Percentiles rank a stretch among this genome's conserved stretches.
Evolutionary conservation across 805 yeast species (phyloP).

Genomic region (Monosporozyma aquatica): DNA sequence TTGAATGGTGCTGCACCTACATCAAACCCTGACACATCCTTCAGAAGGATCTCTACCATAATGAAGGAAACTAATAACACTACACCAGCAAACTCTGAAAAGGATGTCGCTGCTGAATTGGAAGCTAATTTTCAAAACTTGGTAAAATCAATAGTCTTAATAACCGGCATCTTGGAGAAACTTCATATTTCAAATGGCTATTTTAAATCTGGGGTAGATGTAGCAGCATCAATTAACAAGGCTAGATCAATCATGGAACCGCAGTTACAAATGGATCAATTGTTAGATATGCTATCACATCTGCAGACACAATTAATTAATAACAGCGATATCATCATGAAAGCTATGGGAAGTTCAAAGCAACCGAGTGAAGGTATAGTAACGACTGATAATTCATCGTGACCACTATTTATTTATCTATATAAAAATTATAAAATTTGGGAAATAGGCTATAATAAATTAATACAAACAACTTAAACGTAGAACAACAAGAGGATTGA

Average conservation of each 20-base stretch:
- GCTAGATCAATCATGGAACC: background rate
- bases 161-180: conserved; percentile 4
- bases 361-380: background rate
- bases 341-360: background rate
- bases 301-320: background rate
- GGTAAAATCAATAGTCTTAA: conserved; percentile 1
- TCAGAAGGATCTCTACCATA: background rate
- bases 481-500: too few species aligned
- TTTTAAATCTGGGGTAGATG: background rate
- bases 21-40: background rate
- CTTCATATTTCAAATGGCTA: background rate
- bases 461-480: background rate
- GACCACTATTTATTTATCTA: too few species aligned
- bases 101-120: background rate
- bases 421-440: too few species aligned
- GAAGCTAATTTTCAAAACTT: conserved; percentile 1
- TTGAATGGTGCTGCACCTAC: background rate
- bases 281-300: background rate
- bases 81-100: too few species aligned
- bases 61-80: background rate
- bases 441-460: background rate
- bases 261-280: background rate
- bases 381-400: background rate
- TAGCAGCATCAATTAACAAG: background rate
- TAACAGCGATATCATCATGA: background rate